These are phyloP conservation scores for Populus davidiana DNA, from an alignment of 345 rosid genomes.

Conservation along the genomic window DNA sequence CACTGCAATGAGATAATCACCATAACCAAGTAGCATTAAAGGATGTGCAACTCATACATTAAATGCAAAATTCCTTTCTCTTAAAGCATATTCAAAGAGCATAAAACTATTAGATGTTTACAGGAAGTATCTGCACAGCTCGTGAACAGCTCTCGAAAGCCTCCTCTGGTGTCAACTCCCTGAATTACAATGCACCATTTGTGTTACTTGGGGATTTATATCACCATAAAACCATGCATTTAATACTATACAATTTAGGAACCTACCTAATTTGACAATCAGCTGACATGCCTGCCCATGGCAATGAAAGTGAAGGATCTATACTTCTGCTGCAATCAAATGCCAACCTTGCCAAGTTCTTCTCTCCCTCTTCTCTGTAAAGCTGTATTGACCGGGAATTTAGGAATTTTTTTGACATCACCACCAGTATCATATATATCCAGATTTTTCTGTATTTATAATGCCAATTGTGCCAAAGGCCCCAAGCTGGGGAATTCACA, in stretches of 20 bases:
- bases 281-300: conserved; percentile 99
- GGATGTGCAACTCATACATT: not conserved
- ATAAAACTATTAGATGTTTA: conserved; percentile 33
- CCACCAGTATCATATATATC: not conserved
- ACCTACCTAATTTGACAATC: conserved; percentile 61
- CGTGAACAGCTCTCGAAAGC: conserved; percentile 90
- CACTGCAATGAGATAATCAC: not conserved
- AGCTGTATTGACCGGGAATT: conserved; percentile 47
- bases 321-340: conserved; percentile 94
- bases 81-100: conserved; percentile 1
- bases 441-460: not conserved
- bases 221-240: not conserved
- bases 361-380: conserved; percentile 60
- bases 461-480: not conserved
- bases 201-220: not conserved
- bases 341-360: conserved; percentile 75
- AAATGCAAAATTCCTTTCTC: not conserved
- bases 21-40: not conserved
- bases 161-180: conserved; percentile 61
- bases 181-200: conserved; percentile 29
- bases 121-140: conserved; percentile 86
- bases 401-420: not conserved
- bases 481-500: not conserved
- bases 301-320: conserved; percentile 91
- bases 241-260: conserved; percentile 1